These are phyloP conservation scores for Aspergillus novofumigatus DNA, from an alignment of 2,329 filamentous ascomycete genomes.

Conservation along the genomic window DNA sequence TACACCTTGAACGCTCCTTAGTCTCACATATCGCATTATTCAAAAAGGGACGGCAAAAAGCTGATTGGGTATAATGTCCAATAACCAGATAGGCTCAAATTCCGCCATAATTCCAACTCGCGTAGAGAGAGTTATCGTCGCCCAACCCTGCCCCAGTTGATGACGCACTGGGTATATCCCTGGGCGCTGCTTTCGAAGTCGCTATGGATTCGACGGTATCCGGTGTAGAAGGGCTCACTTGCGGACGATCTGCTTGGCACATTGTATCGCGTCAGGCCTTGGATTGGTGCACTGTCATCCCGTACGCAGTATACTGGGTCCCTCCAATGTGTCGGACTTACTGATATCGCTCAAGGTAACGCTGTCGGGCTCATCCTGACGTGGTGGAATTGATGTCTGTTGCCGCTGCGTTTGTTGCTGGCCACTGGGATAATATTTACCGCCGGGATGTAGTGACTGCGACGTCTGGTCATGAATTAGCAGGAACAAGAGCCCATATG, in stretches of 20 bases:
- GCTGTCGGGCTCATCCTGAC: constrained; percentile 1
- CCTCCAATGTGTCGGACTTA: constrained; percentile 20
- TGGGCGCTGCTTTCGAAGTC: neutral
- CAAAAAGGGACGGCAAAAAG: neutral
- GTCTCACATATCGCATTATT: neutral
- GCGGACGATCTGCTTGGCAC: neutral
- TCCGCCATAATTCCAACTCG: constrained; percentile 15
- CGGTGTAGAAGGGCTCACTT: neutral
- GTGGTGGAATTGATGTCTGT: neutral
- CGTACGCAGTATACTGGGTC: constrained; percentile 9
- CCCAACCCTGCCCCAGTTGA: neutral
- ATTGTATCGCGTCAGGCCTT: neutral
- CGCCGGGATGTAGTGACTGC: constrained; percentile 46
- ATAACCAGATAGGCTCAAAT: constrained; percentile 15
- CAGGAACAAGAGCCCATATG: constrained; percentile 26
- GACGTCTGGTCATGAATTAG: constrained; percentile 35
- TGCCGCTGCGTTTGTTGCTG: constrained; percentile 14
- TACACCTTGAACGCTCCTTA: neutral
- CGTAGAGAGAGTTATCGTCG: constrained; percentile 10
- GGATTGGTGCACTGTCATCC: constrained; percentile 3
- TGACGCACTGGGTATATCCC: neutral
- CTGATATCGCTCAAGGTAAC: constrained; percentile 14
- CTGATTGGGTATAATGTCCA: constrained; percentile 11
- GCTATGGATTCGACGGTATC: neutral
- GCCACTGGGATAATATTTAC: constrained; percentile 41